Percentiles rank a stretch among this genome's conserved stretches.
These are phyloP conservation scores for Sarocladium kiliense DNA, from an alignment of 2,329 filamentous ascomycete species.

Conservation along the genomic window DNA sequence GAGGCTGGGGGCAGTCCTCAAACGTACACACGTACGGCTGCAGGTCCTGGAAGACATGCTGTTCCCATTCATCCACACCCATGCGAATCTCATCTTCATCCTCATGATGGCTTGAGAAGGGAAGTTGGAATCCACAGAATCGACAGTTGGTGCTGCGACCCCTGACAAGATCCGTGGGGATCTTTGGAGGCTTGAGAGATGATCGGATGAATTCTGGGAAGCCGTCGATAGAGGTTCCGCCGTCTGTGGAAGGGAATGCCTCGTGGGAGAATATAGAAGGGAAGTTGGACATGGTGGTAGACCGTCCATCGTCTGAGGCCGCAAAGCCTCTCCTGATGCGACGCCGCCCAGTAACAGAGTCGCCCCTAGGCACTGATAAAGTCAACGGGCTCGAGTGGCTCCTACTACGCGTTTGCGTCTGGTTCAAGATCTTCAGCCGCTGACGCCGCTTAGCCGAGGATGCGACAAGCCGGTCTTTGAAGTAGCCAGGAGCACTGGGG, in stretches of 20 bases:
- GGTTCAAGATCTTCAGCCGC: background rate
- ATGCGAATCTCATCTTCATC: background rate
- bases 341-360: too few species aligned
- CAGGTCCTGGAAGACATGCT: background rate
- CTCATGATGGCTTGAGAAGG: background rate
- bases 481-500: background rate
- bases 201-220: background rate
- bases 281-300: background rate
- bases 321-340: background rate
- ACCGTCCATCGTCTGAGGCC: background rate
- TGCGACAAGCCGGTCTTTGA: background rate
- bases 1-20: background rate
- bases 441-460: background rate
- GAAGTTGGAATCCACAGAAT: background rate
- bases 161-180: background rate
- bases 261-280: background rate
- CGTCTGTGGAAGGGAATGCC: background rate
- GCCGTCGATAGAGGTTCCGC: background rate
- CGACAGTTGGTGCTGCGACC: background rate
- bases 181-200: background rate
- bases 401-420: background rate
- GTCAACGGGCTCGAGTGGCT: background rate
- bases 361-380: background rate
- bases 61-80: background rate
- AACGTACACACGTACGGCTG: slow-evolving; percentile 2